Base-by-base conservation (phyloP, 163 green algal genomes). In the Scenedesmus sp. region DNA sequence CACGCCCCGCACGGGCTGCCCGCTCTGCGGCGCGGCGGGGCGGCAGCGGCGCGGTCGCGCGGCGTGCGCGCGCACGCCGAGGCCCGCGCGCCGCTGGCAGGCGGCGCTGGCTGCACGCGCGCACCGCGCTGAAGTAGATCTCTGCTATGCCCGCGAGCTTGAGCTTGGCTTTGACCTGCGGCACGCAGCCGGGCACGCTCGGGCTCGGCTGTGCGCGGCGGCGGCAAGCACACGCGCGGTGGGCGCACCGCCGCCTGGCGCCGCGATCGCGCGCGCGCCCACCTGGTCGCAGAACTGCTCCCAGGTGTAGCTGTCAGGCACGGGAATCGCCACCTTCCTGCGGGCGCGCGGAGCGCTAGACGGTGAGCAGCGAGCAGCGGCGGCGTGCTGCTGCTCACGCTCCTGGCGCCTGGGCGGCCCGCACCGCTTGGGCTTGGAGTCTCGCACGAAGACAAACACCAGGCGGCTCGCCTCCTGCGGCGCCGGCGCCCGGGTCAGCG, bases 291-390 rank as follows among this genome's bases (percentile, higher is more conserved):
- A 71, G 77, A 97, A 97, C 26, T 93, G 65, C 1, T 92, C 86
- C 93, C 91, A 97, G 22, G 81, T 91, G 54, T 86, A 90, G 22
- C 75, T 78, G 65, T 97, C 93, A 11, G 90, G 90, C 10, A 97
- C 89, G 20, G 93, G 93, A 1, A 97, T 89, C 10, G 93, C 93
- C 18, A 97, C 91, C 56, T 97, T 97, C 74, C 91, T 94, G 86
- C 79, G 72, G 29, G 6, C 7, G 39, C 39, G 10, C 7, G 39
- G 39, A 6, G 10, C 39, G 10, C 7, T 10, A 15, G 39, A 6
- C 39, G 39, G 10, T 47, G 7, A 47, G 39, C 39, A n/a, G n/a
- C n/a, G n/a, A n/a, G n/a, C n/a, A n/a, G n/a, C n/a, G n/a, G 39
- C 39, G 39, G 7, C 7, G 39, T 47, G 39, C 39, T 6, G 10